Percentiles rank a stretch among this genome's conserved stretches.
These are phyloP conservation scores for Saturnispora besseyi DNA, from an alignment of 805 yeast species.

Conservation along the genomic window DNA sequence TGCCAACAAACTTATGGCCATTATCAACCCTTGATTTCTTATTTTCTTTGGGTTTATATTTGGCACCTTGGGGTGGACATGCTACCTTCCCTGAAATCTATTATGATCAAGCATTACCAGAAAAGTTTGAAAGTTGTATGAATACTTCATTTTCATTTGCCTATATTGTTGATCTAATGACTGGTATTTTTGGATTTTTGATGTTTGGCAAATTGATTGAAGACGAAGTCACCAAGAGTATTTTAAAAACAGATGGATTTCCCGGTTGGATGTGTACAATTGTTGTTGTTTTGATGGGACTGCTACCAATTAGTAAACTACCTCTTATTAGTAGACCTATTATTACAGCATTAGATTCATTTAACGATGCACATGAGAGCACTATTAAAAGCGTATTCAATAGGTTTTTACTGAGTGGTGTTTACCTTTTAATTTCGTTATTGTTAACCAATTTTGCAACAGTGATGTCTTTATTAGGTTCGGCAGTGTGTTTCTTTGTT, in stretches of 20 bases:
- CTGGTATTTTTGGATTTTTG: slow-evolving; percentile 58
- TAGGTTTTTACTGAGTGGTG: slow-evolving; percentile 39
- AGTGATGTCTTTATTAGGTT: slow-evolving; percentile 73
- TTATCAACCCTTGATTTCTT: slow-evolving; percentile 39
- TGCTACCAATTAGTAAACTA: slow-evolving; percentile 75
- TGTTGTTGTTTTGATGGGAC: slow-evolving; percentile 63
- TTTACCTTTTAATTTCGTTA: slow-evolving; percentile 53
- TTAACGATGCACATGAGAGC: background rate
- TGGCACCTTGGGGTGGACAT: slow-evolving; percentile 84
- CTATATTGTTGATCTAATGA: slow-evolving; percentile 47
- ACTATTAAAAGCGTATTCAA: slow-evolving; percentile 14
- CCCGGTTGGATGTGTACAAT: slow-evolving; percentile 39
- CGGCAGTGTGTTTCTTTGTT: slow-evolving; percentile 68
- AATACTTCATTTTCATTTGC: slow-evolving; percentile 53
- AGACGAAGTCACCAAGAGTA: slow-evolving; percentile 44
- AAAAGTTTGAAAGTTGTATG: slow-evolving; percentile 45
- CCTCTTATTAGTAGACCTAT: slow-evolving; percentile 82
- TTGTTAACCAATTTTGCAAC: slow-evolving; percentile 72
- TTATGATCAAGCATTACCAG: slow-evolving; percentile 63
- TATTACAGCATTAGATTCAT: slow-evolving; percentile 53
- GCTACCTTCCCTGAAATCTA: slow-evolving; percentile 70
- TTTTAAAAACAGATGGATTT: slow-evolving; percentile 36
- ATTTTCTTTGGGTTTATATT: slow-evolving; percentile 54
- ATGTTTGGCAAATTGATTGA: slow-evolving; percentile 44
- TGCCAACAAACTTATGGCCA: slow-evolving; percentile 66